Conservation (phyloP, 2,329 filamentous ascomycete genomes). For the Epichloe sp. region DNA sequence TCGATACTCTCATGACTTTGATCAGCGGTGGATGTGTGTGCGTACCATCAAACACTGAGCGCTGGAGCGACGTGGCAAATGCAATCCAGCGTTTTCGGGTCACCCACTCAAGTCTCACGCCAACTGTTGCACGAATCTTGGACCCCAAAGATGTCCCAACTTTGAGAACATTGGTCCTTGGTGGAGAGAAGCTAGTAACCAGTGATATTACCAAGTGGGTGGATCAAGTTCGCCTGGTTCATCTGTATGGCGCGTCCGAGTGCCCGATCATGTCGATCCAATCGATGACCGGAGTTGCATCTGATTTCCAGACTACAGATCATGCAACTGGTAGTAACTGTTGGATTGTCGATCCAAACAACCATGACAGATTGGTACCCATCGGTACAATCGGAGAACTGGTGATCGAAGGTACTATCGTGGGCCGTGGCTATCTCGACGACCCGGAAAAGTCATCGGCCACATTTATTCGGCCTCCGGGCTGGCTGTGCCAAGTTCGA, state of each 20-base stretch:
- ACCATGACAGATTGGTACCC: background rate
- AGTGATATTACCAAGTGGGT: background rate
- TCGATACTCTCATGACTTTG: constrained; percentile 10
- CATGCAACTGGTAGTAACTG: background rate
- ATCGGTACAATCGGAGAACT: constrained; percentile 1
- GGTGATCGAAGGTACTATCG: background rate
- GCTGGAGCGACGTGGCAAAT: constrained; percentile 7
- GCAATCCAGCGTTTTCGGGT: constrained; percentile 5
- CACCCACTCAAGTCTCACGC: constrained; percentile 5
- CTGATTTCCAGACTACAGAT: background rate
- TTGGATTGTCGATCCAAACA: background rate
- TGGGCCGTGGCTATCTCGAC: constrained; percentile 1
- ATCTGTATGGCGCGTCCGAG: background rate
- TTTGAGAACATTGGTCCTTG: constrained; percentile 2
- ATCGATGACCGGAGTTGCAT: background rate
- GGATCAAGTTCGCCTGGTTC: background rate
- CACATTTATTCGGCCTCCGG: background rate
- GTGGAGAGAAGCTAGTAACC: background rate
- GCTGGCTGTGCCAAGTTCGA: background rate
- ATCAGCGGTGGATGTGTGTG: constrained; percentile 10
- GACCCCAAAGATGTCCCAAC: background rate
- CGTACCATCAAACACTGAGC: constrained; percentile 9
- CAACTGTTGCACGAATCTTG: constrained; percentile 7
- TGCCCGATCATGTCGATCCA: background rate
- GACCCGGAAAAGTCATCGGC: background rate